These are phyloP conservation scores for Neurospora sp. DNA, from an alignment of 495 filamentous ascomycete species.

Conservation along the genomic window DNA sequence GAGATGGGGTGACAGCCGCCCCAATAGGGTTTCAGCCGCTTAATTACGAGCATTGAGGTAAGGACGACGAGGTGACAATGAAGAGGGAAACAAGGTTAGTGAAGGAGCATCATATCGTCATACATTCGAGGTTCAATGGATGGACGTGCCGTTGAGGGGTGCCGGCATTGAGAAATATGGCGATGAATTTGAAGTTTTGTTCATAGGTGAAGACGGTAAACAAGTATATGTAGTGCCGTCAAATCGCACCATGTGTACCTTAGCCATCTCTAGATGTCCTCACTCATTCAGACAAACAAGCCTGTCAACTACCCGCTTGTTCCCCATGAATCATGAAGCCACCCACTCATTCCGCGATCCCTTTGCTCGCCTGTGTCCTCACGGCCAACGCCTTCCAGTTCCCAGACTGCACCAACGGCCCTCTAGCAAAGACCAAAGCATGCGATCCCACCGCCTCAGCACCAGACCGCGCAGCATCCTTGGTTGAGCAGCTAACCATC, in stretches of 20 bases:
- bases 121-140: background rate
- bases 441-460: background rate
- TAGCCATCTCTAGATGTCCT: background rate
- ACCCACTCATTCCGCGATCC: background rate
- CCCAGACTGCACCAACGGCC: background rate
- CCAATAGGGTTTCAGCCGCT: background rate
- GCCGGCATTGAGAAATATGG: background rate
- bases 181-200: background rate
- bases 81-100: background rate
- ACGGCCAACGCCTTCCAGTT: slow-evolving; percentile 4
- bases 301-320: background rate
- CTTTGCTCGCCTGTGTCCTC: background rate
- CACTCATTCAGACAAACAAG: background rate
- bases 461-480: slow-evolving; percentile 22
- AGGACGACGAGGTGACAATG: background rate
- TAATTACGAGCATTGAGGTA: background rate
- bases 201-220: background rate
- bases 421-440: background rate
- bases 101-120: background rate
- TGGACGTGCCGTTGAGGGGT: background rate
- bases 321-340: background rate
- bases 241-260: background rate
- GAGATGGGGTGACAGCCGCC: background rate
- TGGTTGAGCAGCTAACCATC: slow-evolving; percentile 28
- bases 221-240: background rate